Evolutionary conservation across 441 rosid species (phyloP).

Genomic region (Flueggea neowawraea): DNA sequence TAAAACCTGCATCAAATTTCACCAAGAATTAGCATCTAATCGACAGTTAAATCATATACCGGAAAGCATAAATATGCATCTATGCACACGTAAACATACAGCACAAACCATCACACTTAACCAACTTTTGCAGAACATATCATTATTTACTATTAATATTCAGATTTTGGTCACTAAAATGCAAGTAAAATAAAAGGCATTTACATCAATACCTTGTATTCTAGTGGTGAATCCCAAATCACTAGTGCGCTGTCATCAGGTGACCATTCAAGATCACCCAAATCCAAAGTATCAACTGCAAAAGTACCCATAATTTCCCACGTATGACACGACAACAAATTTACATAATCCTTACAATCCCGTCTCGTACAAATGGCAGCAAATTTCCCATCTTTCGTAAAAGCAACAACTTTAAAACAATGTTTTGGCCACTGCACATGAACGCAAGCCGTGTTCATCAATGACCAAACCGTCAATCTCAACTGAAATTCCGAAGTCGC

Average conservation of each 20-base stretch:
- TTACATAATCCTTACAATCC: conserved; percentile 90
- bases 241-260: conserved; percentile 91
- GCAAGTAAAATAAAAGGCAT: conserved; percentile 5
- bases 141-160: background rate
- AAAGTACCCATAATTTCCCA: conserved; percentile 98
- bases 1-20: conserved; percentile 61
- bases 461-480: conserved; percentile 91
- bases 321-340: conserved; percentile 79
- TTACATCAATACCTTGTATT: conserved; percentile 59
- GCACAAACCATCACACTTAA: too few species aligned
- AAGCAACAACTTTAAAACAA: conserved; percentile 81
- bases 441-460: conserved; percentile 92
- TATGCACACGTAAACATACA: background rate
- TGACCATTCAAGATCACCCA: conserved; percentile 97
- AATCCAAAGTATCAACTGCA: conserved; percentile 82
- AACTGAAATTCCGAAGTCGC: conserved; percentile 92
- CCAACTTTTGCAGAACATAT: background rate
- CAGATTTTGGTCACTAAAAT: background rate
- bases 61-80: background rate
- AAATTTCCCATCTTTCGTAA: conserved; percentile 86
- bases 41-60: background rate
- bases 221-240: conserved; percentile 92
- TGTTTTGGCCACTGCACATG: conserved; percentile 98
- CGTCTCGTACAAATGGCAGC: conserved; percentile 89
- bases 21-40: conserved; percentile 5